Base-by-base conservation (phyloP, 306 rosid genomes). In the Sophora flavescens region DNA sequence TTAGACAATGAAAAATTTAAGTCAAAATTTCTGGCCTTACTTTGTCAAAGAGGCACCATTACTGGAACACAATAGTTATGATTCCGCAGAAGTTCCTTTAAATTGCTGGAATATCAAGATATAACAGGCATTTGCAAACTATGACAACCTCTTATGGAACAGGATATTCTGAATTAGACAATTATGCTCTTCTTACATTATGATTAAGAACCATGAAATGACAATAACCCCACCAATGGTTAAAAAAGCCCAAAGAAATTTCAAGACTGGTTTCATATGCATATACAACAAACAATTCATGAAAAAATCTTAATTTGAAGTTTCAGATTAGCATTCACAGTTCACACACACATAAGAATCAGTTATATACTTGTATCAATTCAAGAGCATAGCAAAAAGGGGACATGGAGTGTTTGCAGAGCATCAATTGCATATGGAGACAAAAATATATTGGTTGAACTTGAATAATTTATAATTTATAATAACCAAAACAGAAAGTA, bases 151-250 rank as follows among this genome's bases (percentile, higher is more conserved):
- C 47, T 6, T 26, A 26, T 28, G 64, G 54, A 54, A 42, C 66
- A 76, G 6, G 38, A 44, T 12, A 56, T 42, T 15, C 15, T 6
- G 22, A 38, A 73, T 33, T 41, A 39, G 47, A 58, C 60, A 12
- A 15, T 36, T 1, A 36, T n/a, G 65, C 45, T 66, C 17, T 36
- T 48, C 54, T 64, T 54, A 45, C 28, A 36, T 36, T 5, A 47
- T 45, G 42, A 68, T 73, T 26, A 67, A 60, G 42, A 68, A 67
- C 13, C 18, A 67, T 58, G 17, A 58, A 74, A 74, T 36, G 35
- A 48, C 26, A 66, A 35, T 13, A 6, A 28, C 28, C 0, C 2
- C 9, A 66, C 6, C 14, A 48, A 28, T 48, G 75, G 22, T 10
- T 30, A 5, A 38, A 45, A 60, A 26, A 10, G 5, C 10, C 33